Base-by-base conservation (phyloP, 148 eudicot species). In the Agrostemma githago region DNA sequence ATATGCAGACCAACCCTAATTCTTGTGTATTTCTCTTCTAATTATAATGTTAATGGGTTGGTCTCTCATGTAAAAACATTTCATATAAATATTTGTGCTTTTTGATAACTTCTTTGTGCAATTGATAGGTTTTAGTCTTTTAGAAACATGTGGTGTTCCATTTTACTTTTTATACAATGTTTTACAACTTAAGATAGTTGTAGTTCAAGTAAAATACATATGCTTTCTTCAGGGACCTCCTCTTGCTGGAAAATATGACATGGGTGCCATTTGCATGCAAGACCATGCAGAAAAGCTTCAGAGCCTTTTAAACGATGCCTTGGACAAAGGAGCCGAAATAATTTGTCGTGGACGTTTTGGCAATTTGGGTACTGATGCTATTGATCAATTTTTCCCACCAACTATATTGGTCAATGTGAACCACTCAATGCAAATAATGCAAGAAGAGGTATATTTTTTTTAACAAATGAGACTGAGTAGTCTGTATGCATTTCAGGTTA, bases 241-340 rank as follows among this genome's bases (percentile, higher is more conserved):
- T 79, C 88, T 88, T 68, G 77, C 82, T 70, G 97, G 97, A 62
- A 95, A 85, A 79, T 92, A 87, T 85, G 99, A 95, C 69, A 95
- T 95, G 99, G 99, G 99, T 71, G 98, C 97, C 68, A 90, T 95
- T 77, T 95, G 99, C 79, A 92, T 95, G 96, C 96, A 86, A 84
- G 99, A 95, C 76, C 97, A 95, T 84, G 84, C 96, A 72, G 99
- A 95, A 82, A 95, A 77, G 85, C 99, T 95, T 84, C 99, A 92
- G 80, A 85, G 77, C 80, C 93, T 92, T 34, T 92, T 95, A 66
- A 90, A 87, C 79, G 99, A 95, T 76, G 98, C 99, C 62, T 54
- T 88, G 73, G 96, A 95, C 76, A 90, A 92, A 92, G 97, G 99
- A 68, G 99, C 99, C 41, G 94, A 95, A 87, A 90, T 95, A 80